Percentiles rank a stretch among this genome's conserved stretches.
These are phyloP conservation scores for Yarrowia sp. DNA, from an alignment of 805 yeast genomes.

Conservation along the genomic window DNA sequence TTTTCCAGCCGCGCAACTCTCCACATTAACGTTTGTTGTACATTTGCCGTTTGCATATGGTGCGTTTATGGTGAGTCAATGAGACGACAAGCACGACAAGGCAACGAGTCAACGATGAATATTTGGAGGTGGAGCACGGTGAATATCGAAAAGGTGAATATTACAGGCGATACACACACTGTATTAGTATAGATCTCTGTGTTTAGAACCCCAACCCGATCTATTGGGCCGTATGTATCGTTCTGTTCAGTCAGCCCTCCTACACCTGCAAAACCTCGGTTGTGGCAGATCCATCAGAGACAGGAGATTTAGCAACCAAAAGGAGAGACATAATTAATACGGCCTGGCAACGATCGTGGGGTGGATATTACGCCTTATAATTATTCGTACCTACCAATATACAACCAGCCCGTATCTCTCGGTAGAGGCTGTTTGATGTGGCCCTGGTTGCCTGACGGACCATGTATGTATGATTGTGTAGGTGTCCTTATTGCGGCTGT, in stretches of 20 bases:
- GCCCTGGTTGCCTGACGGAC: background rate
- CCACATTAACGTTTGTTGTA: background rate
- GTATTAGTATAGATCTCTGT: too few species aligned
- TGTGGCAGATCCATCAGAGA: too few species aligned
- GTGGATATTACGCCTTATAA: too few species aligned
- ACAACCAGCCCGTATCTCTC: background rate
- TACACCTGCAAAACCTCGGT: too few species aligned
- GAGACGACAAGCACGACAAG: background rate
- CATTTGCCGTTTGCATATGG: constrained; percentile 15
- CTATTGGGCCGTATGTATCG: too few species aligned
- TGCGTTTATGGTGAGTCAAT: background rate
- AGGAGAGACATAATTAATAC: background rate
- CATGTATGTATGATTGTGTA: background rate
- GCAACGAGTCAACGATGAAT: background rate
- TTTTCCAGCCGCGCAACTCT: constrained; percentile 18
- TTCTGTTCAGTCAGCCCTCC: too few species aligned
- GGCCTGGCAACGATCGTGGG: background rate
- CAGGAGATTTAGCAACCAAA: background rate
- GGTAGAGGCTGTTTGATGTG: background rate
- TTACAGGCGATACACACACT: too few species aligned
- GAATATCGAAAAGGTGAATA: too few species aligned
- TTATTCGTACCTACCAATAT: too few species aligned
- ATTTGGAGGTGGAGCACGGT: background rate
- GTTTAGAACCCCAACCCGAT: too few species aligned
- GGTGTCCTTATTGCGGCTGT: constrained; percentile 13